Base-by-base conservation (phyloP, 768 basidiomycete genomes). In the Psilocybe tampanensis region DNA sequence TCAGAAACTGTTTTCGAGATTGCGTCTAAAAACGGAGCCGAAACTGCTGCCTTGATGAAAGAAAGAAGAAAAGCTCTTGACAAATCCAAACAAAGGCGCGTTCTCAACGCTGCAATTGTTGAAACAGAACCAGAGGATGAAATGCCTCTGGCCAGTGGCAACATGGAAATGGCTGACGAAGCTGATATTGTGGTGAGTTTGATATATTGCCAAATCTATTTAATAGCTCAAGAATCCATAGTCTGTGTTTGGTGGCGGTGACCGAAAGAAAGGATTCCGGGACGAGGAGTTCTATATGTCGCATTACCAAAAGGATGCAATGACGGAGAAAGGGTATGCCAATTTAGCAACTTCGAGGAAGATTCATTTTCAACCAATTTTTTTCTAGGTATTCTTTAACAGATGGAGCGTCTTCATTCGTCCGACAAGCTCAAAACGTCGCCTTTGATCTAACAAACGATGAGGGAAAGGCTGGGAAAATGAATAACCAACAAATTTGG, bases 261-360 rank as follows among this genome's bases (percentile, higher is more conserved):
- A 69, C 54, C 80, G 77, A 64, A 83, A 78, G 57, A 77, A 77
- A 15, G 75, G 73, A 41, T 95, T 80, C 72, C 84, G 85, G 9
- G 95, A 98, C 64, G 80, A 86, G 2, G 88, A 92, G 34, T 96
- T 93, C 66, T 98, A 95, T 72, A 86, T 98, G 84, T 90, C 92
- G 2, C 87, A 98, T 76, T 87, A 88, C 65, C 94, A 95, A 70
- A 92, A 91, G 66, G 93, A 89, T 58, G 88, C 90, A 33, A 77
- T 80, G 51, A 88, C 93, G 1, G 95, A 98, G 68, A 93, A 92
- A 74, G 95, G 95, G 95, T 94, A 69, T 55, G 81, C 72, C 21
- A 21, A 49, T 13, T 26, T 18, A 44, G 18, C 11, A 15, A 11
- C 26, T 19, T 2, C 19, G 9, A 17, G 11, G 13, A 21, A 23